Evolutionary conservation across 768 basidiomycete species (phyloP).

Genomic region (Clathrus columnatus): DNA sequence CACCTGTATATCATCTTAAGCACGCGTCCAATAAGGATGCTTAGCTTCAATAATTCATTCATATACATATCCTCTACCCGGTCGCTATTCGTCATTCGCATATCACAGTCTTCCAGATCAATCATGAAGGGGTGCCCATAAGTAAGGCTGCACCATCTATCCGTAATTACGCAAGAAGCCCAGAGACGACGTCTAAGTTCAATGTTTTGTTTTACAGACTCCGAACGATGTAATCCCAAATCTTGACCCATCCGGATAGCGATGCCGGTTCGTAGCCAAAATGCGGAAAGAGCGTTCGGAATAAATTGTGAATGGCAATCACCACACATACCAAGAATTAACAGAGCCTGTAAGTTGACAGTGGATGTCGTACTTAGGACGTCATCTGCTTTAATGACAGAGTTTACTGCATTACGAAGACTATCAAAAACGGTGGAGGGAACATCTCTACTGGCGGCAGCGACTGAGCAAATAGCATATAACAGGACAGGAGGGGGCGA

Average conservation of each 20-base stretch:
- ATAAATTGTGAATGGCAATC: constrained; percentile 89
- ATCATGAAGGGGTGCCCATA: constrained; percentile 96
- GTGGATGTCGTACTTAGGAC: constrained; percentile 81
- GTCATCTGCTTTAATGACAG: constrained; percentile 81
- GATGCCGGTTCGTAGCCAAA: constrained; percentile 79
- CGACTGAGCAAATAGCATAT: constrained; percentile 91
- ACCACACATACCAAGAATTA: constrained; percentile 80
- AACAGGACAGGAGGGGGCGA: constrained; percentile 48
- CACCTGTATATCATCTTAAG: constrained; percentile 91
- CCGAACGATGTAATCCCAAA: constrained; percentile 88
- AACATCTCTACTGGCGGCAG: constrained; percentile 76
- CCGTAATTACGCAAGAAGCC: constrained; percentile 90
- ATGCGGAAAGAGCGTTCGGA: constrained; percentile 73
- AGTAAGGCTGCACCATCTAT: constrained; percentile 85
- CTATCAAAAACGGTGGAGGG: constrained; percentile 84
- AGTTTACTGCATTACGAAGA: constrained; percentile 80
- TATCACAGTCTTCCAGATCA: constrained; percentile 94
- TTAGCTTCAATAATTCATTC: constrained; percentile 86
- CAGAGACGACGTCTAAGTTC: constrained; percentile 86
- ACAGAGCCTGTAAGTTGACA: constrained; percentile 78
- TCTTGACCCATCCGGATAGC: constrained; percentile 98
- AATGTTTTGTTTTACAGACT: constrained; percentile 73
- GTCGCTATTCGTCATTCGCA: constrained; percentile 83
- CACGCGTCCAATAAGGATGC: constrained; percentile 84
- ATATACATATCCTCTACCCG: constrained; percentile 72